phyloP scores from a whole-genome alignment of 1,284 basidiomycete species.

The Ustilago esculenta region DNA sequence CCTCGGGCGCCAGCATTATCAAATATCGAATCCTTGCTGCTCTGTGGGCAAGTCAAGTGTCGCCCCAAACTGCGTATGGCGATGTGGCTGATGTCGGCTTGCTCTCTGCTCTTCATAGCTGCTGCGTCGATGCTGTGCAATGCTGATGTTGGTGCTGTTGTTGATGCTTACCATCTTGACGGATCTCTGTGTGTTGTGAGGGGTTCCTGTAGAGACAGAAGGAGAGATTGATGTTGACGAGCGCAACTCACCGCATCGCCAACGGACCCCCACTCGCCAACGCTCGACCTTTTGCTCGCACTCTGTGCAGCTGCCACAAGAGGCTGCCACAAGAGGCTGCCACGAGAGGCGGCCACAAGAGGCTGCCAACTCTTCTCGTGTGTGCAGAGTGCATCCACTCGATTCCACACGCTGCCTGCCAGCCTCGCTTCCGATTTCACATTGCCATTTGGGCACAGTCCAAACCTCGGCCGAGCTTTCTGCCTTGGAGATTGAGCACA shows the following conservation, averaged over 20 bases:
- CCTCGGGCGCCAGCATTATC: too few relatives aligned
- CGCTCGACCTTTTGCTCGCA: neutral
- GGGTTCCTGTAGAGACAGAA: conserved; percentile 42
- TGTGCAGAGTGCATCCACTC: too few relatives aligned
- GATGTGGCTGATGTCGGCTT: neutral
- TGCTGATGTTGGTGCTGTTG: conserved; percentile 11
- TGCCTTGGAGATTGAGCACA: neutral
- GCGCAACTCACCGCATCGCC: conserved; percentile 12
- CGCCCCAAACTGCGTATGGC: too few relatives aligned
- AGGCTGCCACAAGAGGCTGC: too few relatives aligned
- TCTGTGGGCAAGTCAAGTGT: too few relatives aligned
- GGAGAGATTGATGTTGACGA: conserved; percentile 33
- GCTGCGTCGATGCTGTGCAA: conserved; percentile 1
- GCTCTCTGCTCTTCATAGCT: conserved; percentile 1
- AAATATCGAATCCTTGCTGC: too few relatives aligned
- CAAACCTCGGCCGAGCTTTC: conserved; percentile 11
- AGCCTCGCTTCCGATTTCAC: conserved; percentile 1
- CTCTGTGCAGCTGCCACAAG: too few relatives aligned
- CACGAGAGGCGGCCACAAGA: too few relatives aligned
- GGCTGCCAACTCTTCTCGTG: too few relatives aligned
- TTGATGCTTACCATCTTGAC: conserved; percentile 57
- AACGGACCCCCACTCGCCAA: neutral
- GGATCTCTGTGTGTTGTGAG: conserved; percentile 51
- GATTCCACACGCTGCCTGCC: too few relatives aligned
- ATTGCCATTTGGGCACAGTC: neutral